A percentile compares a stretch with the other conserved stretches of the same genome.
phyloP scores from a whole-genome alignment of 495 filamentous ascomycete genomes.

The Penicillium manginii region DNA sequence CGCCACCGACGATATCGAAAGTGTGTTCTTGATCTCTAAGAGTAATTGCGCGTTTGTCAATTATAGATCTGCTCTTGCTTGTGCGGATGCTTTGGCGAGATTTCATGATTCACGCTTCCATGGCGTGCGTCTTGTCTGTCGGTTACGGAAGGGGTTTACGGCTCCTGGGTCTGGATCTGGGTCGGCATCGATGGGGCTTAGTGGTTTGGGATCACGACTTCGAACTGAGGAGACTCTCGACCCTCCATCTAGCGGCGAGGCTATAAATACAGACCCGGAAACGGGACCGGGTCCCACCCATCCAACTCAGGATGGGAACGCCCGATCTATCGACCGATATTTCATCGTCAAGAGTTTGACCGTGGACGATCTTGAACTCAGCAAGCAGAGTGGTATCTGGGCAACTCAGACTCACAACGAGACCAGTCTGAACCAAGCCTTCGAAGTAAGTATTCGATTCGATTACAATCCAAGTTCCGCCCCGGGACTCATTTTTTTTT shows the following conservation, averaged over 20 bases:
- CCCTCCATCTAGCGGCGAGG: conserved; percentile 11
- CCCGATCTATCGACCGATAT: conserved; percentile 65
- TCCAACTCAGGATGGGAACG: not conserved
- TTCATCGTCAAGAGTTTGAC: conserved; percentile 96
- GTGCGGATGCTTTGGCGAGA: conserved; percentile 74
- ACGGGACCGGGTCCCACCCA: not conserved
- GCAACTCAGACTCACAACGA: conserved; percentile 96
- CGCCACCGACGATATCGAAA: conserved; percentile 77
- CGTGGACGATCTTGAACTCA: conserved; percentile 91
- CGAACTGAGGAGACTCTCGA: conserved; percentile 11
- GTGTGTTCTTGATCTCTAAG: conserved; percentile 93
- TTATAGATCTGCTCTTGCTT: conserved; percentile 80
- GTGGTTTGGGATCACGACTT: conserved; percentile 1
- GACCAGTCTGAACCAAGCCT: conserved; percentile 78
- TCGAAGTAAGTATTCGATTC: conserved; percentile 60
- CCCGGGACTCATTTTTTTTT: not conserved
- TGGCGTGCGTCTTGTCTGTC: conserved; percentile 87
- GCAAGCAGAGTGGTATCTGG: conserved; percentile 85
- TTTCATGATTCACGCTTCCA: conserved; percentile 94
- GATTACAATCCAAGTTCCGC: not conserved
- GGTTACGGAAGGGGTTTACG: conserved; percentile 66
- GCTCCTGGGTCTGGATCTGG: conserved; percentile 35
- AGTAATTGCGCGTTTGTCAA: conserved; percentile 99
- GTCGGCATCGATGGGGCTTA: conserved; percentile 17
- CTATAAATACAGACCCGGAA: not conserved